Conservation (phyloP, 768 basidiomycete genomes). For the Boletus tomentosulus region DNA sequence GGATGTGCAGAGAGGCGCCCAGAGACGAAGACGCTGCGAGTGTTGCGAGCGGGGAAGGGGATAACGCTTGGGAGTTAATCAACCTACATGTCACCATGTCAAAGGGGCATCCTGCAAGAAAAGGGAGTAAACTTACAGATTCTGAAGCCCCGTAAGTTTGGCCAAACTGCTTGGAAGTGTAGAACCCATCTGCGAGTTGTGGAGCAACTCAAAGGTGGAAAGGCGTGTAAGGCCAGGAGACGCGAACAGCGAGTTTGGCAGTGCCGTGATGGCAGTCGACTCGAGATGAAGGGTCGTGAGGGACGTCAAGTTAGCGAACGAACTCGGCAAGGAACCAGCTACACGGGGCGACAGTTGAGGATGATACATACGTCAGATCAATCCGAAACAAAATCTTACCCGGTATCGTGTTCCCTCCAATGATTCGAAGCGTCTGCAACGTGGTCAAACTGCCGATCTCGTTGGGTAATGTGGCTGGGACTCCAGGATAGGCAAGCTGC, state of each 20-base stretch:
- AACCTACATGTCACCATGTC: conserved; percentile 23
- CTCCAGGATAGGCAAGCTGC: conserved; percentile 41
- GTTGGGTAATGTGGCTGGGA: conserved; percentile 42
- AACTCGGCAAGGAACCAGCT: conserved; percentile 41
- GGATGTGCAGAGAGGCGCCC: conserved; percentile 30
- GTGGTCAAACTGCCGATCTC: conserved; percentile 39
- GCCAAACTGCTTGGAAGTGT: conserved; percentile 36
- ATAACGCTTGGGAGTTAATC: conserved; percentile 35
- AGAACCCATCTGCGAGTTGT: conserved; percentile 38
- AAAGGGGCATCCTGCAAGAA: not conserved
- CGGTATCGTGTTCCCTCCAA: conserved; percentile 41
- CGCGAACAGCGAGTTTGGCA: conserved; percentile 34
- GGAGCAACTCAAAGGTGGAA: conserved; percentile 35
- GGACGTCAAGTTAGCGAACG: conserved; percentile 35
- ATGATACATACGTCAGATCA: not conserved
- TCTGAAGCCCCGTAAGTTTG: conserved; percentile 31
- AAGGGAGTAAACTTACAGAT: conserved; percentile 27
- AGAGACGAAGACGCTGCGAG: conserved; percentile 32
- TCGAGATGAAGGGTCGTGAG: conserved; percentile 40
- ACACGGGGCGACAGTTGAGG: not conserved
- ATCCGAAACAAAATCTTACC: conserved; percentile 27
- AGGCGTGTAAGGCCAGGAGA: conserved; percentile 31
- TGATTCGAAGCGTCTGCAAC: conserved; percentile 36
- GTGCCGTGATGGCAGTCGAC: conserved; percentile 35
- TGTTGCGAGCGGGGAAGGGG: conserved; percentile 29